phyloP scores from a whole-genome alignment of 192 early-diverging fungal species.

The Linnemannia exigua region DNA sequence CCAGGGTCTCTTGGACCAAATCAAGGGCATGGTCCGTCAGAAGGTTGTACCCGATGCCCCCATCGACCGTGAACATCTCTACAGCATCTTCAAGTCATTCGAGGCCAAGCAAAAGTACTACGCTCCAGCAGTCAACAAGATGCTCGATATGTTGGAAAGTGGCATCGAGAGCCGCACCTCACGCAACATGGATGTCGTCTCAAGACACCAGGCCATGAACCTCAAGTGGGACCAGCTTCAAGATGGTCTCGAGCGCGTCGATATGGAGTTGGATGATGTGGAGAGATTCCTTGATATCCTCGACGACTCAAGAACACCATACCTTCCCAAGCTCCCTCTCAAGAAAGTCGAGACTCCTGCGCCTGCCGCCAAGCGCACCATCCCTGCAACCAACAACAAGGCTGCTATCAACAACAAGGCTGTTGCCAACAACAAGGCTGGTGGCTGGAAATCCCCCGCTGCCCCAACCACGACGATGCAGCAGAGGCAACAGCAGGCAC shows the following conservation, averaged over 20 bases:
- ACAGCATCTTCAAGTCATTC: constrained; percentile 66
- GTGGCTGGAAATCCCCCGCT: constrained; percentile 28
- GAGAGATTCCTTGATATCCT: constrained; percentile 52
- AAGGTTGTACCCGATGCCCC: constrained; percentile 51
- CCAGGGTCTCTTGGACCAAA: constrained; percentile 53
- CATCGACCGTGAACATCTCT: constrained; percentile 60
- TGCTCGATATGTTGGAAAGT: constrained; percentile 68
- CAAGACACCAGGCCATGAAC: constrained; percentile 64
- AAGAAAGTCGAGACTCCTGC: constrained; percentile 31
- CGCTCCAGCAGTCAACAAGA: constrained; percentile 65
- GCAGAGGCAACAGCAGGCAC: constrained; percentile 27
- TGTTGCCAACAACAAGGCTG: background rate
- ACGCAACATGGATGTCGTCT: constrained; percentile 58
- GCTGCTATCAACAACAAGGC: background rate
- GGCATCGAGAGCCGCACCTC: constrained; percentile 64
- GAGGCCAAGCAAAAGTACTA: constrained; percentile 72
- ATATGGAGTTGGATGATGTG: constrained; percentile 51
- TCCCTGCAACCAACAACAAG: background rate
- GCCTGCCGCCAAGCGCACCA: constrained; percentile 10
- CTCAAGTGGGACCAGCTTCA: constrained; percentile 66
- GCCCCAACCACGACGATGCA: constrained; percentile 9
- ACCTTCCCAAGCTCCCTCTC: constrained; percentile 46
- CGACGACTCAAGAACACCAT: constrained; percentile 40
- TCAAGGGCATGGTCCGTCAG: constrained; percentile 48
- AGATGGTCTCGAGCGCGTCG: constrained; percentile 53